Conservation (phyloP, 257 asterid genomes). For the Eucommia ulmoides region DNA sequence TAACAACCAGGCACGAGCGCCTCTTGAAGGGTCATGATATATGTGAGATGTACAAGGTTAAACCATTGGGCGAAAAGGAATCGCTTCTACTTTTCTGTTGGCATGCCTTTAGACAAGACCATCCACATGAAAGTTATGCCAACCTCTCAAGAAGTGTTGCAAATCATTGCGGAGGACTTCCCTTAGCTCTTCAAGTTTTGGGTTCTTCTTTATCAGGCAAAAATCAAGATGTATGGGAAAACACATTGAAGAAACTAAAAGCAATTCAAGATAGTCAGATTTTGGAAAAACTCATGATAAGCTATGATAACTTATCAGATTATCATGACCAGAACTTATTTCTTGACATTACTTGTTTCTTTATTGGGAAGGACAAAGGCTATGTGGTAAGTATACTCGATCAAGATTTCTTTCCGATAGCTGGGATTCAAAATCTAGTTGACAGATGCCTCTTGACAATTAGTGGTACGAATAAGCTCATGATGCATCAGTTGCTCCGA, state of each 20-base stretch:
- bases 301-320: slow-evolving; percentile 7
- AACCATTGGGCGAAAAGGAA: neutral
- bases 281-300: neutral
- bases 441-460: slow-evolving; percentile 6
- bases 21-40: neutral
- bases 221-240: neutral
- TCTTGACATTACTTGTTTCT: slow-evolving; percentile 12
- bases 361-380: slow-evolving; percentile 3
- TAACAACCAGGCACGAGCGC: neutral
- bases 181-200: neutral
- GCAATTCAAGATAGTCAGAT: slow-evolving; percentile 8
- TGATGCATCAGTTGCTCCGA: slow-evolving; percentile 9
- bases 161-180: neutral
- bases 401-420: slow-evolving; percentile 4
- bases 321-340: slow-evolving; percentile 9
- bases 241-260: slow-evolving; percentile 1
- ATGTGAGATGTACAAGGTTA: neutral
- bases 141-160: neutral
- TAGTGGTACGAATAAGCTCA: neutral
- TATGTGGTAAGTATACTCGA: slow-evolving; percentile 4
- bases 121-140: neutral
- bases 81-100: neutral
- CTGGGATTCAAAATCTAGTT: slow-evolving; percentile 9
- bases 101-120: neutral
- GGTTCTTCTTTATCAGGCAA: neutral